Base-by-base conservation (phyloP, 2,329 filamentous ascomycete genomes). In the Clonostachys rhizophaga region DNA sequence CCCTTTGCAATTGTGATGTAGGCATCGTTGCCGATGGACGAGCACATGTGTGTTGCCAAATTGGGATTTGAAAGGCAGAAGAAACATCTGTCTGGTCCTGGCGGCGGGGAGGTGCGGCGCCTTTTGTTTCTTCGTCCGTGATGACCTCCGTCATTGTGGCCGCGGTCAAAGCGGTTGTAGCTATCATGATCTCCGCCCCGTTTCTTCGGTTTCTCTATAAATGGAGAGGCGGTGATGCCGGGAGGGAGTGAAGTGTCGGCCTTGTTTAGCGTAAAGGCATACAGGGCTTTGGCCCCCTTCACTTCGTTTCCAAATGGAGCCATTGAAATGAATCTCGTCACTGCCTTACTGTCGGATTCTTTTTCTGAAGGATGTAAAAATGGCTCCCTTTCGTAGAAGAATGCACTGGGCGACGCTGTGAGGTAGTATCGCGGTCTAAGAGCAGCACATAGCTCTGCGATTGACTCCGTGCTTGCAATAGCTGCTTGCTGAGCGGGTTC, bases 351-450 rank as follows among this genome's bases (percentile, higher is more conserved):
- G 48, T 84, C 75, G 7, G 63, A 56, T 1, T 70, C 69, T 13
- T 68, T 66, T 36, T 66, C 62, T 7, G 67, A 55, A 2, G 78
- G 75, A 61, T 95, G 86, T 59, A 94, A 84, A 70, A 96, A 99
- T 0, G 92, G 90, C 65, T 97, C 94, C 47, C 94, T 84, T 68
- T 99, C 92, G 63, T 86, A 97, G 67, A 88, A 92, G 57, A 84
- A 84, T 7, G 75, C 68, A 9, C 62, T 64, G 1, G 81, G 76
- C 0, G 88, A 88, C 5, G 80, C 74, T 2, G 89, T 83, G 58
- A 97, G 84, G 64, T 97, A 91, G 60, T 99, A 99, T 30, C 89
- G 84, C n/a, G 94, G 94, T 63, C 91, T 94, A 17, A 99, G 68
- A 1, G 81, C 69, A 4, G 84, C 76, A 58, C 87, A 92, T 11